These are phyloP conservation scores for Clarkia xantiana DNA, from an alignment of 345 rosid genomes.

Conservation along the genomic window DNA sequence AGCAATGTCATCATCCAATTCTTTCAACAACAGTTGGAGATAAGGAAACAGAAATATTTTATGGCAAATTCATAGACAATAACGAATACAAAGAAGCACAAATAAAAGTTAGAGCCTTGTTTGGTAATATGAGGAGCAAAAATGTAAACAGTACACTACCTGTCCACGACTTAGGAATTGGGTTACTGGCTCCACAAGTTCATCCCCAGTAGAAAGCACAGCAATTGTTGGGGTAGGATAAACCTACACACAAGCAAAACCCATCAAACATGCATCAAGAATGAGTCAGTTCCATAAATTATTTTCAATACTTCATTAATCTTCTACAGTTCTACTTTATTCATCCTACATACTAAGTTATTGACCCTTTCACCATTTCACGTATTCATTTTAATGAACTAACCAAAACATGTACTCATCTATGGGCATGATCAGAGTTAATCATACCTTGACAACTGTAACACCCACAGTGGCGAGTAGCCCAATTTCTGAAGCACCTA, in stretches of 20 bases:
- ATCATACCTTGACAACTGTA: constrained; percentile 56
- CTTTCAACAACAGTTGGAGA: no score
- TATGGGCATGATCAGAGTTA: background rate
- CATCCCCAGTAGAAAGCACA: constrained; percentile 92
- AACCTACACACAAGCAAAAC: constrained; percentile 33
- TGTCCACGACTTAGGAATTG: constrained; percentile 56
- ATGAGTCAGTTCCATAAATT: background rate
- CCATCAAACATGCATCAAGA: constrained; percentile 5
- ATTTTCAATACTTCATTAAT: background rate
- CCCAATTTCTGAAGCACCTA: constrained; percentile 87
- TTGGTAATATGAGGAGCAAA: no score
- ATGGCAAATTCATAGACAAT: no score
- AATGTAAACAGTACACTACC: constrained; percentile 29
- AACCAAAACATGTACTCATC: background rate
- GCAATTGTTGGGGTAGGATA: constrained; percentile 67
- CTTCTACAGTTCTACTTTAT: background rate
- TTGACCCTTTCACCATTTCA: no score
- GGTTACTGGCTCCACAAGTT: constrained; percentile 67
- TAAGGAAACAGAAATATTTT: no score
- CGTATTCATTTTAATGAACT: background rate
- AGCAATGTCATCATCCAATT: no score
- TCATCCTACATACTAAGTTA: background rate
- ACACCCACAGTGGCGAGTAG: constrained; percentile 82
- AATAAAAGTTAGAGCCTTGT: no score
- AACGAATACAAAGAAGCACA: no score